A percentile compares a stretch with the other conserved stretches of the same genome.
Conservation (phyloP, 169 alveolate species). For the Plasmodium cynomolgi region DNA sequence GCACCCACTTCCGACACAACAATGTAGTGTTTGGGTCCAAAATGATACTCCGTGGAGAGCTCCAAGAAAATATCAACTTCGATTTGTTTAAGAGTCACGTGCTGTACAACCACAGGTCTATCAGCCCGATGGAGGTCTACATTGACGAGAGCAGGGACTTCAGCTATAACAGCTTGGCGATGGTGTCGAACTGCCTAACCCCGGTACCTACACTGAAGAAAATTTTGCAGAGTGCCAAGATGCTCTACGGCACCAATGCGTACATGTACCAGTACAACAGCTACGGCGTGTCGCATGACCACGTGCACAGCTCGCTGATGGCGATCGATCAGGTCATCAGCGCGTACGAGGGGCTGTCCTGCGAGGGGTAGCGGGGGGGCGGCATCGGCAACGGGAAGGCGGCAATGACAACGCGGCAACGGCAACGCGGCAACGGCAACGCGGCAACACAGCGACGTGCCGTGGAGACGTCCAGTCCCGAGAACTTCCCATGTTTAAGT, state of each 20-base stretch:
- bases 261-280: slow-evolving; percentile 76
- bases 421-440: background rate
- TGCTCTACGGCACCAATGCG: slow-evolving; percentile 77
- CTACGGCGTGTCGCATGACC: slow-evolving; percentile 71
- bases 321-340: slow-evolving; percentile 28
- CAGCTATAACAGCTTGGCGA: slow-evolving; percentile 57
- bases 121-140: slow-evolving; percentile 76
- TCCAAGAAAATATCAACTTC: slow-evolving; percentile 71
- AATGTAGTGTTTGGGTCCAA: slow-evolving; percentile 75
- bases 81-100: slow-evolving; percentile 77
- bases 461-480: background rate
- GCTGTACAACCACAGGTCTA: slow-evolving; percentile 68
- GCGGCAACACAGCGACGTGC: background rate
- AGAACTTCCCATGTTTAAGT: too few relatives aligned
- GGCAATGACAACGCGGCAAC: background rate
- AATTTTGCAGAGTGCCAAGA: slow-evolving; percentile 64
- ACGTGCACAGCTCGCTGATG: slow-evolving; percentile 43
- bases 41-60: slow-evolving; percentile 77
- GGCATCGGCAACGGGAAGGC: background rate
- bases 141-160: slow-evolving; percentile 23
- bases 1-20: slow-evolving; percentile 24
- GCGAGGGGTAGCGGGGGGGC: background rate
- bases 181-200: slow-evolving; percentile 79
- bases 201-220: slow-evolving; percentile 67
- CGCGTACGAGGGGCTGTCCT: slow-evolving; percentile 38